Base-by-base conservation (phyloP, 2,329 filamentous ascomycete species). In the Davidsoniella virescens region DNA sequence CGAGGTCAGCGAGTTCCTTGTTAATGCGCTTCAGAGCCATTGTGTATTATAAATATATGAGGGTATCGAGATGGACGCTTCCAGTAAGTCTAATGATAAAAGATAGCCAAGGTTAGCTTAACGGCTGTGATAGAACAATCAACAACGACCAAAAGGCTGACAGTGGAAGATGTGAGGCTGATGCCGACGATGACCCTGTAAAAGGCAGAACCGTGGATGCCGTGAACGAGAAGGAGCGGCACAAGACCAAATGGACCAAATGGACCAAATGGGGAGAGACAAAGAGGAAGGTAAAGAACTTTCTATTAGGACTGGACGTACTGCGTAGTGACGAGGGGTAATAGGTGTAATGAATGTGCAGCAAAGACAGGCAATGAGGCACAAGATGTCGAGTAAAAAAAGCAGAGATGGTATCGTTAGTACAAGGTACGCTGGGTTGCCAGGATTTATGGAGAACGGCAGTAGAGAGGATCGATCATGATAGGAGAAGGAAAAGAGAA, bases 11-110 rank as follows among this genome's bases (percentile, higher is more conserved):
- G 66, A 92, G 79, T 71, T 92, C 85, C 81, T 88, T 92, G 78
- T 90, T 90, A 70, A 92, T 92, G 70, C 85, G 81, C 82, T 92
- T 92, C 62, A 92, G 78, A 69, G 85, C 85, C 85, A 92, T 92
- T 64, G 59, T 59, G 57, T 49, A 57, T 58, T 26, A 25, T 43
- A 41, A 44, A 41, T 44, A 26, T 39, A 23, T 40, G 45, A 37
- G 45, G 25, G 18, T 38, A 29, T 37, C 55, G 16, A 25, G 36
- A 29, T 26, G 38, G 26, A 45, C 43, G 36, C 44, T 47, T 26
- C 45, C 37, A 44, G 26, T 23, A 39, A 44, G 45, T 20, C 44
- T 44, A 47, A 37, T 41, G 37, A 29, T 26, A 16, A 26, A 43
- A 33, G 45, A 38, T 29, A 44, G 17, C 17, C 14, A 39, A 18